These are phyloP conservation scores for Paecilomyces niveus DNA, from an alignment of 2,329 filamentous ascomycete species.

Conservation along the genomic window DNA sequence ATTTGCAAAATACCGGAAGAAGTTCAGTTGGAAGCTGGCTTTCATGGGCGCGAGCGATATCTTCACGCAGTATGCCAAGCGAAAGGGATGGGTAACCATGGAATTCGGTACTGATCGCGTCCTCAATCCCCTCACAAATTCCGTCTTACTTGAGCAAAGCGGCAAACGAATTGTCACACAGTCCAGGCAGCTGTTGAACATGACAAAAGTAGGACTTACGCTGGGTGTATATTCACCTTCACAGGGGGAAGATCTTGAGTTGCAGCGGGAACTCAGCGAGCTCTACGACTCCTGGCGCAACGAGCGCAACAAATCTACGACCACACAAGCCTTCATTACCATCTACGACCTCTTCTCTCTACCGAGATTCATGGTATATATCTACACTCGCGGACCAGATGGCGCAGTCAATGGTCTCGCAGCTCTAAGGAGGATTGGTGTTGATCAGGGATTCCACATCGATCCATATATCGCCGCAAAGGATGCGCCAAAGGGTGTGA, in stretches of 20 bases:
- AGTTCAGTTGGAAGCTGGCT: constrained; percentile 23
- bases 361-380: constrained; percentile 33
- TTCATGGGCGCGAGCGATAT: constrained; percentile 30
- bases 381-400: constrained; percentile 27
- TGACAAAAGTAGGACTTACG: constrained; percentile 24
- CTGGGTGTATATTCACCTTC: constrained; percentile 29
- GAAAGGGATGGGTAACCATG: constrained; percentile 27
- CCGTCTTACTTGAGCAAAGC: constrained; percentile 26
- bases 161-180: constrained; percentile 33
- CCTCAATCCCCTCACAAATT: constrained; percentile 34
- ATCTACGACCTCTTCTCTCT: constrained; percentile 35
- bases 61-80: constrained; percentile 24
- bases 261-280: constrained; percentile 25
- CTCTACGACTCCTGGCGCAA: constrained; percentile 34
- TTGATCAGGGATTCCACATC: constrained; percentile 33
- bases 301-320: constrained; percentile 22
- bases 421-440: constrained; percentile 30
- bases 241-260: constrained; percentile 18
- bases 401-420: constrained; percentile 31
- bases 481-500: constrained; percentile 28
- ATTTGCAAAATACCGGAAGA: constrained; percentile 26
- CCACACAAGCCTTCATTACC: constrained; percentile 34
- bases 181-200: constrained; percentile 29
- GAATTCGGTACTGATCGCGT: constrained; percentile 34
- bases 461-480: constrained; percentile 33